Evolutionary conservation across 148 eudicot genomes (phyloP), one percentile per base, ranked within the genome.

Genomic region (Vaccinium vitisidaea): DNA sequence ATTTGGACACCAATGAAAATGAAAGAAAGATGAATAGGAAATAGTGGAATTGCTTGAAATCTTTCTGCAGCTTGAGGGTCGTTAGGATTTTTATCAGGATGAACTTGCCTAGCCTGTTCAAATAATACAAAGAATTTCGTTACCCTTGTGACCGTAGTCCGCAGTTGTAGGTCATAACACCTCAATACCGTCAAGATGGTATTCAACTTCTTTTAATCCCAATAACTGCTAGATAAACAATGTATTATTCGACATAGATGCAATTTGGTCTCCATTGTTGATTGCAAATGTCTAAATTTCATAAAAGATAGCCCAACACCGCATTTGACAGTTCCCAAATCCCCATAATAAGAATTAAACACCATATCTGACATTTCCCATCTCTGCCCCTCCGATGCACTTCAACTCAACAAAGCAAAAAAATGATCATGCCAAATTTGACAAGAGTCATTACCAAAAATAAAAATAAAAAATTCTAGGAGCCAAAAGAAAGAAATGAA

Each of bases 41-140:
- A 23, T 9, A 53, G 54, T 77, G n/a, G 48, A 76, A 88, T 91
- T 88, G 86, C 99, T 98, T 96, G 97, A 92, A 96, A 96, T 84
- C 89, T 94, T 84, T 92, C 95, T 2, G 98, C 98, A 83, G 97
- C 98, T 74, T 85, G 94, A 83, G 98, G 97, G 85, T 96, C 97
- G 89, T 94, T 88, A 16, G 93, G 96, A 81, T 96, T 96, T 84
- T 95, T 95, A 86, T 95, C 96, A 0, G 98, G 98, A 87, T 95
- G 98, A 83, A 94, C 98, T 91, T 93, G 95, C 77, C 91, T 88
- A 80, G 99, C 99, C 98, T 93, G 88, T 75, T 36, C 39, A 80
- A n/a, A 80, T 49, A 69, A 36, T 30, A 48, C 32, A 83, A 77
- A 49, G 27, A 12, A 3, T 19, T 73, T 5, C 8, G 3, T 46